Evolutionary conservation across 768 basidiomycete species (phyloP).

Genomic region (Tylopilus sp.): DNA sequence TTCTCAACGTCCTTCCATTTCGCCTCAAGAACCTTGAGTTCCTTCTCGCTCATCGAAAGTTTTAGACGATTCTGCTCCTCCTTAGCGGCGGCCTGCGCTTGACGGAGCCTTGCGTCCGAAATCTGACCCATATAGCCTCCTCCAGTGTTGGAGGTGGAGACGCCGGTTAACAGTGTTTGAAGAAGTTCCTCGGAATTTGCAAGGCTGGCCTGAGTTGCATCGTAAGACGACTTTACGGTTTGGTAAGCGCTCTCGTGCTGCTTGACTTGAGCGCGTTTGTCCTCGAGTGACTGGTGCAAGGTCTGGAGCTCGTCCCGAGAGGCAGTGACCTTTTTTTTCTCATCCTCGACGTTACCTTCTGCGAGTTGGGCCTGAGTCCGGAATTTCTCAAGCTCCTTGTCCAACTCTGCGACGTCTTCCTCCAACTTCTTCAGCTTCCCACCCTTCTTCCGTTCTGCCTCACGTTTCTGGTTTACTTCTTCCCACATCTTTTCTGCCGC

Average conservation of each 20-base stretch:
- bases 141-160: slow-evolving; percentile 69
- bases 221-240: slow-evolving; percentile 67
- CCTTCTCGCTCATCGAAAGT: slow-evolving; percentile 73
- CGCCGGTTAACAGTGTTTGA: slow-evolving; percentile 90
- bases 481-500: slow-evolving; percentile 65
- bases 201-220: slow-evolving; percentile 55
- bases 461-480: slow-evolving; percentile 69
- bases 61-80: slow-evolving; percentile 79
- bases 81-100: slow-evolving; percentile 76
- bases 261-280: slow-evolving; percentile 59
- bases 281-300: slow-evolving; percentile 54
- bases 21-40: slow-evolving; percentile 71
- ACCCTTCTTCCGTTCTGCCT: slow-evolving; percentile 88
- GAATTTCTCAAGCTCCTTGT: slow-evolving; percentile 77
- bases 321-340: slow-evolving; percentile 54
- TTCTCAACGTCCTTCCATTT: slow-evolving; percentile 81
- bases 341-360: slow-evolving; percentile 70
- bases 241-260: slow-evolving; percentile 52
- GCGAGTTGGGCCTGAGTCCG: slow-evolving; percentile 85
- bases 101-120: slow-evolving; percentile 72
- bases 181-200: slow-evolving; percentile 85
- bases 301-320: slow-evolving; percentile 57
- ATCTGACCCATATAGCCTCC: slow-evolving; percentile 98
- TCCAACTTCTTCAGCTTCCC: slow-evolving; percentile 88
- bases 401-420: slow-evolving; percentile 72